Evolutionary conservation across 371 early-diverging fungal genomes (phyloP).

Genomic region (Mycotypha africana): DNA sequence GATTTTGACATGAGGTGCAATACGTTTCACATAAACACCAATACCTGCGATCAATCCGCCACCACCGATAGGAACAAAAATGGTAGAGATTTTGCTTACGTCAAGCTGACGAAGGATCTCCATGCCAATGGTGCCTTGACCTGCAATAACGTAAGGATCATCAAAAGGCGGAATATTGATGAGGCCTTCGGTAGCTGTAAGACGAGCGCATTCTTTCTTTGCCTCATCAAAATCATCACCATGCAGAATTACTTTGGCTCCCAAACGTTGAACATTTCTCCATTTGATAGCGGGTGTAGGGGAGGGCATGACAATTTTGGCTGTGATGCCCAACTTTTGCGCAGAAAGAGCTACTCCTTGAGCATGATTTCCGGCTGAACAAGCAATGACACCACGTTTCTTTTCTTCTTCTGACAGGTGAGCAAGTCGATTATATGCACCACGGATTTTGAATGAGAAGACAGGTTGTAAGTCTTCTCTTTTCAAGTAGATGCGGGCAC

Average conservation of each 20-base stretch:
- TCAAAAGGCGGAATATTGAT: constrained; percentile 95
- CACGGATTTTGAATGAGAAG: constrained; percentile 96
- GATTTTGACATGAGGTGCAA: constrained; percentile 79
- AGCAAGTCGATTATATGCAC: constrained; percentile 90
- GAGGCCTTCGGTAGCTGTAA: constrained; percentile 64
- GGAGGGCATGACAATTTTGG: constrained; percentile 96
- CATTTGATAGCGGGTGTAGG: constrained; percentile 64
- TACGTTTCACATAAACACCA: constrained; percentile 84
- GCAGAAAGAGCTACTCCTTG: constrained; percentile 95
- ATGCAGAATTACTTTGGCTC: constrained; percentile 81
- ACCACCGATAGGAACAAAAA: constrained; percentile 93
- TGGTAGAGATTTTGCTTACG: constrained; percentile 67
- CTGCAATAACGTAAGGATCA: constrained; percentile 96
- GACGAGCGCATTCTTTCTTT: constrained; percentile 73
- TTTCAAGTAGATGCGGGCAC: constrained; percentile 76
- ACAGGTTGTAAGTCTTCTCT: constrained; percentile 96
- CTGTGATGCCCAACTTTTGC: constrained; percentile 81
- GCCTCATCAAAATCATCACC: constrained; percentile 95
- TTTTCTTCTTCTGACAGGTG: constrained; percentile 76
- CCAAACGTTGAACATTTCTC: constrained; percentile 86
- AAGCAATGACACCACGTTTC: constrained; percentile 86
- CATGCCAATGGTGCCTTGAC: constrained; percentile 94
- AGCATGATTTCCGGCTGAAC: constrained; percentile 95
- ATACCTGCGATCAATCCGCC: constrained; percentile 93
- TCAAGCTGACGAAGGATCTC: constrained; percentile 86